These are phyloP conservation scores for Desmodesmus armatus DNA, from an alignment of 139 green algal genomes.

Conservation along the genomic window DNA sequence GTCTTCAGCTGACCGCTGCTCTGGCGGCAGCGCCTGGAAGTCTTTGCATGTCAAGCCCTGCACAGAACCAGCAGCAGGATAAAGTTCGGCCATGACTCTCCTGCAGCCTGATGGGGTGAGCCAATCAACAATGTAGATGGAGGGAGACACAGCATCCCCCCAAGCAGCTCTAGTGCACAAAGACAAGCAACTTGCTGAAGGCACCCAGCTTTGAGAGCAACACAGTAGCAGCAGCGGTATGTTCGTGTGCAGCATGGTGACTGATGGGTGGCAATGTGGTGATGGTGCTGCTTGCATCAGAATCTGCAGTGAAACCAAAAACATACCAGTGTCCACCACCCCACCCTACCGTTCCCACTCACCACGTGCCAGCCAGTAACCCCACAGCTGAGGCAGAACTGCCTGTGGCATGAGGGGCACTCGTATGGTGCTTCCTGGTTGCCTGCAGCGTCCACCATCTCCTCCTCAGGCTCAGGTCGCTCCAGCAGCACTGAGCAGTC, in stretches of 20 bases:
- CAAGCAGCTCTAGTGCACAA: too few relatives aligned
- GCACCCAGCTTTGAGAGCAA: background rate
- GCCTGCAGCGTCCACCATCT: background rate
- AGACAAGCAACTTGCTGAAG: too few relatives aligned
- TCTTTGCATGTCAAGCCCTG: constrained; percentile 59
- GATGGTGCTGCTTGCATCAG: too few relatives aligned
- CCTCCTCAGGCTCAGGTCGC: background rate
- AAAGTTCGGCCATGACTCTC: background rate
- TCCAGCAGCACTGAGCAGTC: constrained; percentile 42
- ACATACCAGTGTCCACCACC: too few relatives aligned
- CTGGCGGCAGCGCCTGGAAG: constrained; percentile 61
- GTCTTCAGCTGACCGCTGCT: constrained; percentile 59
- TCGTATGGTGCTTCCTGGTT: constrained; percentile 8
- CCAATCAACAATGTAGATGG: background rate
- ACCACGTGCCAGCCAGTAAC: constrained; percentile 28
- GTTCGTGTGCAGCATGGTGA: too few relatives aligned
- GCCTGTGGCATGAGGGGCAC: constrained; percentile 19
- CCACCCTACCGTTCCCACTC: too few relatives aligned
- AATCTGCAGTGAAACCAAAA: too few relatives aligned
- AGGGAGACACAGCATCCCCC: too few relatives aligned
- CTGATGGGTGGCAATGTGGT: too few relatives aligned
- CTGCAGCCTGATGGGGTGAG: background rate
- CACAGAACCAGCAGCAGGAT: background rate
- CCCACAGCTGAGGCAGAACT: constrained; percentile 11
- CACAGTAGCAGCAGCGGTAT: background rate